Percentiles rank a stretch among this genome's conserved stretches.
phyloP scores from a whole-genome alignment of 139 green algal species.

The Chlamydomonas applanata region DNA sequence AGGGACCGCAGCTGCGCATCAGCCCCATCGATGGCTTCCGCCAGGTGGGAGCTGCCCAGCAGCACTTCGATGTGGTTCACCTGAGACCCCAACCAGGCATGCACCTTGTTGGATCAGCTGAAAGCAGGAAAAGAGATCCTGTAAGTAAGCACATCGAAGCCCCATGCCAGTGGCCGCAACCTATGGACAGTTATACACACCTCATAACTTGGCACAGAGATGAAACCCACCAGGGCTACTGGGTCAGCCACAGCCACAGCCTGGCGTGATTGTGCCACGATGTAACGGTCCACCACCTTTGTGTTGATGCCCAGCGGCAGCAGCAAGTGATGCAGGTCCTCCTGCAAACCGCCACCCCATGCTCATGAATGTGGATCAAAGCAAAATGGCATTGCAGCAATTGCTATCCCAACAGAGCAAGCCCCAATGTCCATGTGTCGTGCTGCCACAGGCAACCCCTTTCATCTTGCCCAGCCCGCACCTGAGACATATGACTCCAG shows the following conservation, averaged over 20 bases:
- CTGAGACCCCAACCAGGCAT: neutral
- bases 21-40: constrained; percentile 7
- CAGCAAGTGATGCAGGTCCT: constrained; percentile 43
- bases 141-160: too few species aligned
- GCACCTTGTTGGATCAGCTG: neutral
- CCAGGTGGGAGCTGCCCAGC: constrained; percentile 25
- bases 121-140: too few species aligned
- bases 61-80: constrained; percentile 39
- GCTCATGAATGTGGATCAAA: neutral
- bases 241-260: constrained; percentile 46
- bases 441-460: too few species aligned
- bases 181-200: too few species aligned
- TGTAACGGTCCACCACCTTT: constrained; percentile 46
- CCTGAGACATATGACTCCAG: neutral
- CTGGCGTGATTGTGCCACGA: constrained; percentile 59
- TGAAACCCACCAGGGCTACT: constrained; percentile 22
- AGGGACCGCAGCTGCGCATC: constrained; percentile 8
- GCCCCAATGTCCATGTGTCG: neutral
- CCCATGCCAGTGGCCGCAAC: too few species aligned
- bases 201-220: too few species aligned
- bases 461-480: too few species aligned
- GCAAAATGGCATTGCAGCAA: neutral
- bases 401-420: neutral
- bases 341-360: constrained; percentile 15
- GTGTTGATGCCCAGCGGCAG: constrained; percentile 44